Base-by-base conservation (phyloP, 2,329 filamentous ascomycete species). In the Didymella pinodella region DNA sequence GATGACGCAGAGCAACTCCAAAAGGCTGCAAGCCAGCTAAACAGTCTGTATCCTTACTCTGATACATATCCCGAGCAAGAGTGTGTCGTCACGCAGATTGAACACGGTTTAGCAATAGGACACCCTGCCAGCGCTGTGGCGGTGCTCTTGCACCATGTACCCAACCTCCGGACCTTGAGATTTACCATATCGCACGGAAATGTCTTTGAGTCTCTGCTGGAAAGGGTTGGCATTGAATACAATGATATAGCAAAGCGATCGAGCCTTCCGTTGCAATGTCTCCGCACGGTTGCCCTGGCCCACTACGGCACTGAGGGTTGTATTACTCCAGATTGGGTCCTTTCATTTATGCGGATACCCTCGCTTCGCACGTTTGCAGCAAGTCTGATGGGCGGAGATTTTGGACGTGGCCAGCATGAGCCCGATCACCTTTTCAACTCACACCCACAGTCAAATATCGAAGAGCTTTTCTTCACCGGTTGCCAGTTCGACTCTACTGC, bases 301-400 rank as follows among this genome's bases (percentile, higher is more conserved):
- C 34, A 49, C n/a, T 40, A 40, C 14, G 47, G 40, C 25, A 40
- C 14, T 10, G 47, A 49, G 25, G 25, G 34, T 10, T 40, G 47
- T 25, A 18, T 49, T 4, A 7, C 0, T 16, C 18, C 47, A 12
- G 47, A 49, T 14, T 29, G 34, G 22, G 34, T 22, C 20, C 47
- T 49, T 18, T 25, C 34, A 3, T 49, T 49, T n/a, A 14, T 49
- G 4, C 34, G n/a, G 11, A 2, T 49, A 12, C 47, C 47, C 12
- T 49, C 47, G 25, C 22, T 49, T n/a, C 47, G 34, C 32, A 49
- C 22, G 8, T 40, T 49, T 40, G 47, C 34, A 18, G 34, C 31
- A 11, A 49, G 25, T 4, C 12, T 40, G 47, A 38, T 49, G 25
- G 47, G 47, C 3, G 34, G 47, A 12, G 25, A 29, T 11, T 41